These are phyloP conservation scores for Middelhovenomyces tepae DNA, from an alignment of 805 yeast species.

Conservation along the genomic window DNA sequence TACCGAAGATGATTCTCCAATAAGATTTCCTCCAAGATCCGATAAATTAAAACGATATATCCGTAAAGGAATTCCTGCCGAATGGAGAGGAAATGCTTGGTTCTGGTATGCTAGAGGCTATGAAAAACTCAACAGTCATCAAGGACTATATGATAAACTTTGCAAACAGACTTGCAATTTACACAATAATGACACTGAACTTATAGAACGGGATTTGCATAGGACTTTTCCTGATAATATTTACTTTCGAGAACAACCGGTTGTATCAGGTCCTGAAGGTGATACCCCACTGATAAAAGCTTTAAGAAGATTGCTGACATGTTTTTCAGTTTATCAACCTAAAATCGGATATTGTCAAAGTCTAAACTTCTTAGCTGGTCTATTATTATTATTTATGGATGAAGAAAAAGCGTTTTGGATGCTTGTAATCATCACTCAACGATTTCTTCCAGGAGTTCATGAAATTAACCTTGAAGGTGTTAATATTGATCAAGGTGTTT, in stretches of 20 bases:
- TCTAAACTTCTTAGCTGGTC: constrained; percentile 84
- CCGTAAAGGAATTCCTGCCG: constrained; percentile 91
- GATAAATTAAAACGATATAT: constrained; percentile 65
- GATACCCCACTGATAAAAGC: constrained; percentile 64
- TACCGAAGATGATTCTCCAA: constrained; percentile 38
- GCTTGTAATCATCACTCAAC: constrained; percentile 81
- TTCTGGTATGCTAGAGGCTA: constrained; percentile 86
- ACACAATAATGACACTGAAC: constrained; percentile 72
- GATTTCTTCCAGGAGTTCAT: constrained; percentile 84
- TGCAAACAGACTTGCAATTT: constrained; percentile 47
- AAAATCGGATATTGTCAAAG: constrained; percentile 95
- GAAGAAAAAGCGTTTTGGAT: constrained; percentile 95
- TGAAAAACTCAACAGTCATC: constrained; percentile 57
- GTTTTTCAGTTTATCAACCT: constrained; percentile 81
- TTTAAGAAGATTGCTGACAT: constrained; percentile 68
- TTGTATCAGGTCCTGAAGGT: constrained; percentile 17
- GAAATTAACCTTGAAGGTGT: constrained; percentile 88
- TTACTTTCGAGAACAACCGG: constrained; percentile 49
- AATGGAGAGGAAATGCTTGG: constrained; percentile 98
- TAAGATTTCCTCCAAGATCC: constrained; percentile 66
- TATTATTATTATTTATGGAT: constrained; percentile 71
- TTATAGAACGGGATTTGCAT: constrained; percentile 87
- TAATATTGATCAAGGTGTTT: constrained; percentile 87
- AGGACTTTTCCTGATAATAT: constrained; percentile 93
- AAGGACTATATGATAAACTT: constrained; percentile 65